Conservation (phyloP, 1,284 basidiomycete species). For the Marasmius fiardii region DNA sequence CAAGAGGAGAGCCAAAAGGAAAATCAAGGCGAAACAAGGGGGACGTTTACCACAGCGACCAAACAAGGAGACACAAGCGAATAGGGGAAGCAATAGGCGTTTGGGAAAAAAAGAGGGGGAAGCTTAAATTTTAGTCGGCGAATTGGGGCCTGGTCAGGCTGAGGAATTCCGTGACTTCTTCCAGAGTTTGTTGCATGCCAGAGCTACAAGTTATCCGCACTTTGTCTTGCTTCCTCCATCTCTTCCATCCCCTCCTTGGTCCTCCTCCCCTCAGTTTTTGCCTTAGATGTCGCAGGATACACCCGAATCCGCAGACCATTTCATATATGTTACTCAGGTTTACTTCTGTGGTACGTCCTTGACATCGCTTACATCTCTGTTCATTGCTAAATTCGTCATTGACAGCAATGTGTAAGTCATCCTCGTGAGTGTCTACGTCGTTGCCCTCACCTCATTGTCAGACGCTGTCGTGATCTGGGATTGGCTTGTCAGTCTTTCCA, state of each 20-base stretch:
- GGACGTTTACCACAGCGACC: not conserved
- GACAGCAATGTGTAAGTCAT: constrained; percentile 69
- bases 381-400: constrained; percentile 16
- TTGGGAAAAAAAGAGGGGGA: not conserved
- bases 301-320: constrained; percentile 39
- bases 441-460: constrained; percentile 29
- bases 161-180: no score
- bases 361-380: constrained; percentile 18
- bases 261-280: constrained; percentile 14
- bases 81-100: not conserved
- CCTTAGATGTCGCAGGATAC: constrained; percentile 24
- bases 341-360: constrained; percentile 74
- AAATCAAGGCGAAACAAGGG: not conserved
- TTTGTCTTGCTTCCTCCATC: constrained; percentile 23
- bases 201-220: constrained; percentile 6
- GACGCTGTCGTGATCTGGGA: constrained; percentile 80
- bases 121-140: not conserved
- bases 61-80: not conserved
- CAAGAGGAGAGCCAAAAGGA: not conserved
- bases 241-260: constrained; percentile 23
- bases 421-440: constrained; percentile 14
- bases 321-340: constrained; percentile 63
- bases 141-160: no score
- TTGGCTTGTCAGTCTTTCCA: constrained; percentile 71
- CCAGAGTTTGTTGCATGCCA: constrained; percentile 36